phyloP scores from a whole-genome alignment of 225 moss, liverwort and hornwort genomes.

The Thuidium tamariscinum region DNA sequence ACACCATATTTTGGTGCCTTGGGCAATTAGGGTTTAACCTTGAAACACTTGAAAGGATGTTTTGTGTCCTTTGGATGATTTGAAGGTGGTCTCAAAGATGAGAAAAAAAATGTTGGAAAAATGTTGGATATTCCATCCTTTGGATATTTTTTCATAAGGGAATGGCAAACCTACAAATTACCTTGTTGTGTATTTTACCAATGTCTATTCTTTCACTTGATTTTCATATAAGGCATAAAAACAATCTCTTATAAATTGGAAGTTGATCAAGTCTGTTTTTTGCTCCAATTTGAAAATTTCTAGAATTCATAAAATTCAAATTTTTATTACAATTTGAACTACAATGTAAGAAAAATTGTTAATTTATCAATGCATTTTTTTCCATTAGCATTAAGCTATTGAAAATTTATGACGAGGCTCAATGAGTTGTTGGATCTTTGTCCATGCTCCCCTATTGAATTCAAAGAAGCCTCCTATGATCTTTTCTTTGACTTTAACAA shows the following conservation, averaged over 20 bases:
- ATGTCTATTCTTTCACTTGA: background rate
- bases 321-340: background rate
- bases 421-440: background rate
- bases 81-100: background rate
- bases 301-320: background rate
- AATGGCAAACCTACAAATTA: background rate
- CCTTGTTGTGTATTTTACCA: background rate
- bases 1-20: too few species aligned
- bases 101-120: background rate
- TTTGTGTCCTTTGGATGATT: background rate
- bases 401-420: background rate
- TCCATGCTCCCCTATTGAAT: too few species aligned
- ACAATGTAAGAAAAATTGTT: too few species aligned
- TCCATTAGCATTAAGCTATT: background rate
- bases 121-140: background rate
- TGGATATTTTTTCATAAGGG: too few species aligned
- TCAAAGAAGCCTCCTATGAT: background rate
- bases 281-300: background rate
- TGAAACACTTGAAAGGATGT: accelerated
- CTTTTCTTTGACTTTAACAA: background rate
- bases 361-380: background rate
- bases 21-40: too few species aligned
- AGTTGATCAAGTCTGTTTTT: background rate
- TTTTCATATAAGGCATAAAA: background rate
- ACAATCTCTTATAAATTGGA: background rate